Percentiles rank a stretch among this genome's conserved stretches.
phyloP scores from a whole-genome alignment of 176 grass and related monocot genomes.

The Metroxylon sagu region DNA sequence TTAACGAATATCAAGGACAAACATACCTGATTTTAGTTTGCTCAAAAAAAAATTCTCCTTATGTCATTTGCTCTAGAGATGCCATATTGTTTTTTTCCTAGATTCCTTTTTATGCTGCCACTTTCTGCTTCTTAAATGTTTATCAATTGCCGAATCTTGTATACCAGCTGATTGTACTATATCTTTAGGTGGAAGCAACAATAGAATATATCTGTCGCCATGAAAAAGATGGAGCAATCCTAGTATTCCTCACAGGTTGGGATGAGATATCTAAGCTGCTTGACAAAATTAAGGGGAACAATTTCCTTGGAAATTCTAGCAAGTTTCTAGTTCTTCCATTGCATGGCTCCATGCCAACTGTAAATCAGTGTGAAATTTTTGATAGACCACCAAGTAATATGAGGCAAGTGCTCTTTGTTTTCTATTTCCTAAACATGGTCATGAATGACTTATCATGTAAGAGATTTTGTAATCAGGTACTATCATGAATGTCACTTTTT shows the following conservation, averaged over 20 bases:
- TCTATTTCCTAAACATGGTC: neutral
- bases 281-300: constrained; percentile 78
- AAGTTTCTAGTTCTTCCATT: constrained; percentile 79
- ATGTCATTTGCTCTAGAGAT: too few relatives aligned
- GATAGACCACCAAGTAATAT: constrained; percentile 66
- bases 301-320: constrained; percentile 56
- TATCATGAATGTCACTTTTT: too few relatives aligned
- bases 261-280: constrained; percentile 96
- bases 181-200: constrained; percentile 77
- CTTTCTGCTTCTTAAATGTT: constrained; percentile 5
- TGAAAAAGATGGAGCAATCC: constrained; percentile 87
- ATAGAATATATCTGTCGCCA: constrained; percentile 75
- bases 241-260: constrained; percentile 96
- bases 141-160: constrained; percentile 2
- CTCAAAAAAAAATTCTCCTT: too few relatives aligned
- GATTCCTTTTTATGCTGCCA: neutral
- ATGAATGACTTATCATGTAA: too few relatives aligned
- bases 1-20: too few relatives aligned
- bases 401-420: constrained; percentile 35
- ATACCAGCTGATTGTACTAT: constrained; percentile 4
- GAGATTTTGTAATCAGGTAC: too few relatives aligned
- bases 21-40: neutral
- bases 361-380: constrained; percentile 95
- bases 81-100: too few relatives aligned
- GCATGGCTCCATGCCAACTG: constrained; percentile 94